phyloP scores from a whole-genome alignment of 352 stramenopile species.

The Pythium aphanidermatum region DNA sequence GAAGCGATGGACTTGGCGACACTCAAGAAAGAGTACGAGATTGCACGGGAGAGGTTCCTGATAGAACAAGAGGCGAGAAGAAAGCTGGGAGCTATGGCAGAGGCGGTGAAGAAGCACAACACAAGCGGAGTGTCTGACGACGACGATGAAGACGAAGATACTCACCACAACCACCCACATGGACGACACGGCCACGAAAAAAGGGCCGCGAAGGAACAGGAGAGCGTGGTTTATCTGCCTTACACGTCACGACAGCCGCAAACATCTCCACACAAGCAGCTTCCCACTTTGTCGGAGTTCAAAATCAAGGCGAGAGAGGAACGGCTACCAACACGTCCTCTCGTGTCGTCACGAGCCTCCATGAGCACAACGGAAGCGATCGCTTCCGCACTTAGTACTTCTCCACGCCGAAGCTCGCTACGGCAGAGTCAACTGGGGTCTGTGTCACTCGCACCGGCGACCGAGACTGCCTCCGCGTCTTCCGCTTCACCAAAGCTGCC shows the following conservation, averaged over 20 bases:
- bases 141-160: slow-evolving; percentile 2
- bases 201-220: background rate
- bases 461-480: too few species aligned
- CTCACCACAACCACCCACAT: background rate
- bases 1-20: slow-evolving; percentile 27
- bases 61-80: background rate
- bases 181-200: background rate
- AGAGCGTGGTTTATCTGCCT: slow-evolving; percentile 39
- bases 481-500: background rate
- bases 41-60: slow-evolving; percentile 4
- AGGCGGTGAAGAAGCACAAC: too few species aligned
- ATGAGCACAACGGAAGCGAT: background rate
- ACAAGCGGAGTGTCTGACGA: background rate
- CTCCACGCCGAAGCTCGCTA: too few species aligned
- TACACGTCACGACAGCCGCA: slow-evolving; percentile 62
- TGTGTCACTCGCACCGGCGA: too few species aligned
- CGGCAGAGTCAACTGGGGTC: too few species aligned
- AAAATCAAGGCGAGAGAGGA: slow-evolving; percentile 36
- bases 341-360: slow-evolving; percentile 14
- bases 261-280: slow-evolving; percentile 29
- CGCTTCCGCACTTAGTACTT: too few species aligned
- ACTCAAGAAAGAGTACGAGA: slow-evolving; percentile 15
- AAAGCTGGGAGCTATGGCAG: background rate
- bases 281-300: slow-evolving; percentile 46
- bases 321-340: slow-evolving; percentile 28